Base-by-base conservation (phyloP, 768 basidiomycete genomes). In the Calvatia gigantea region DNA sequence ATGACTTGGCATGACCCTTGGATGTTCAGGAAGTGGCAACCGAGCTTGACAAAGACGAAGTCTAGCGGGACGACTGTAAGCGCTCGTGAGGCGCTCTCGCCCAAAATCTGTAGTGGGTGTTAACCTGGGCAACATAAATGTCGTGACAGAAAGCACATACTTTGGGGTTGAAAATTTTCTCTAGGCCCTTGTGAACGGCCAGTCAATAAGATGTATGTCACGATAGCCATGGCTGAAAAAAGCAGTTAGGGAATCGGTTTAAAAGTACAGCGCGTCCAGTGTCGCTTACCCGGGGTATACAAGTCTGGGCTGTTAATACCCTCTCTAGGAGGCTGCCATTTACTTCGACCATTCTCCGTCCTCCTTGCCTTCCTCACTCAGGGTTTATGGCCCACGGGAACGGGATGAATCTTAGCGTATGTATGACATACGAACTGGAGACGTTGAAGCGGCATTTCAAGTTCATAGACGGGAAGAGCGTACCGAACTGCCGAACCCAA, bases 281-380 rank as follows among this genome's bases (percentile, higher is more conserved):
- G n/a, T 3, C 37, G 55, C 58, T 52, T 33, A 94, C 94, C 76
- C 1, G 97, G 97, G 59, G 98, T 98, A 68, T 99, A 99, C 19
- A 99, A 73, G 72, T 99, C 97, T 0, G 97, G 97, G 53, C 85
- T 88, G 64, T 98, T 98, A 61, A 98, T 82, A 65, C 98, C 97
- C 32, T 98, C 94, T 51, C 96, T 75, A 2, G 97, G 97, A 3
- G 91, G 75, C 51, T 89, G 84, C 83, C 86, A 98, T 63, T 95
- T 90, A 3, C 82, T 81, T 62, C 84, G 80, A 0, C 76, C 71
- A 59, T 85, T 75, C 64, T 91, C 88, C 19, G 83, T 77, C 48
- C 90, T 82, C 6, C 96, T 78, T 1, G 85, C 67, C 57, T 84
- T 82, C 6, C 96, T 78, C 1, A 85, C 80, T 89, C 94, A 95